Evolutionary conservation across 495 filamentous ascomycete species (phyloP).

Genomic region (Hypoxylon fragiforme): DNA sequence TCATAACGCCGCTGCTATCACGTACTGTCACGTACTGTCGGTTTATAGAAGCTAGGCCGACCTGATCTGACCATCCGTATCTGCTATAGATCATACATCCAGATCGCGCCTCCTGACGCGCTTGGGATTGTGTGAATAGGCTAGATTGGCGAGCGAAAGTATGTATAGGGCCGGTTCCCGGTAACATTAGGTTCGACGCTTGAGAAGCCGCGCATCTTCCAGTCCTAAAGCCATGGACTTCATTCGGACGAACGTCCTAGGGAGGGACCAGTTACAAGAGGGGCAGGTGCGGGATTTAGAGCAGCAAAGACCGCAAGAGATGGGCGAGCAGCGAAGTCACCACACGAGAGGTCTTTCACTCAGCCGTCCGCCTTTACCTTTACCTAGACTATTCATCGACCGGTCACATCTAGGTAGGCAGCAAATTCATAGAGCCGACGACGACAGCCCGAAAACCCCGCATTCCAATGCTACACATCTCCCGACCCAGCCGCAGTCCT

Average conservation of each 20-base stretch:
- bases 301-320: slow-evolving; percentile 33
- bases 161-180: slow-evolving; percentile 20
- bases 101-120: not conserved
- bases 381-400: slow-evolving; percentile 41
- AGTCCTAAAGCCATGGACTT: slow-evolving; percentile 29
- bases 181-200: slow-evolving; percentile 22
- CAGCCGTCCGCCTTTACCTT: slow-evolving; percentile 38
- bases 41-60: slow-evolving; percentile 12
- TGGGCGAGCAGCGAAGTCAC: slow-evolving; percentile 26
- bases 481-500: slow-evolving; percentile 43
- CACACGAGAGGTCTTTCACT: slow-evolving; percentile 21
- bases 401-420: slow-evolving; percentile 33
- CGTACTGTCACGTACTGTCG: slow-evolving; percentile 1
- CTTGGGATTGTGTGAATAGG: slow-evolving; percentile 2
- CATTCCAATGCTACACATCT: slow-evolving; percentile 46
- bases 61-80: slow-evolving; percentile 9
- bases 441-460: slow-evolving; percentile 49
- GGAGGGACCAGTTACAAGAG: slow-evolving; percentile 18
- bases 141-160: slow-evolving; percentile 7
- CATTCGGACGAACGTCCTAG: slow-evolving; percentile 19
- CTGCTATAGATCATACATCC: not conserved
- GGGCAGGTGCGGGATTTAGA: slow-evolving; percentile 19
- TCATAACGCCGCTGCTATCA: not conserved
- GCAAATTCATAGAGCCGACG: slow-evolving; percentile 31
- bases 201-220: slow-evolving; percentile 16